phyloP scores from a whole-genome alignment of 148 eudicot species.

The Fallopia convolvulus region DNA sequence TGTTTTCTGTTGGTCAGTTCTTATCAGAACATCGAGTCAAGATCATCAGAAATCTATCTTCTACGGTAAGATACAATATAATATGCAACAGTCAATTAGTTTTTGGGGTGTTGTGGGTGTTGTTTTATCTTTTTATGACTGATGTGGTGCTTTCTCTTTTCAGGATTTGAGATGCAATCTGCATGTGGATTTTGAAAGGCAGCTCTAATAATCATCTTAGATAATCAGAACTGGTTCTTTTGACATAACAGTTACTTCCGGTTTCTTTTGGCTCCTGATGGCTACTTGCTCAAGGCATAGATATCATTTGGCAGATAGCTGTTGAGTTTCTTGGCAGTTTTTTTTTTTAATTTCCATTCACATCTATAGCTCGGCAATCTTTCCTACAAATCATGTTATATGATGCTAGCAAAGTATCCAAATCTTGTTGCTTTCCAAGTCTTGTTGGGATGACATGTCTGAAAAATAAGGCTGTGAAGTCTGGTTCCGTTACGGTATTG shows the following conservation, averaged over 20 bases:
- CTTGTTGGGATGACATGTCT: constrained; percentile 21
- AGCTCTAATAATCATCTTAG: constrained; percentile 33
- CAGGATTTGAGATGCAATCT: constrained; percentile 11
- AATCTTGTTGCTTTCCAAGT: constrained; percentile 22
- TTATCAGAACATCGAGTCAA: constrained; percentile 33
- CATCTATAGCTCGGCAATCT: constrained; percentile 13
- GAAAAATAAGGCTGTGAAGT: constrained; percentile 41
- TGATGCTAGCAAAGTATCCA: constrained; percentile 22
- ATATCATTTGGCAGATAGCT: constrained; percentile 25
- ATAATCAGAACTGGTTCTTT: constrained; percentile 25
- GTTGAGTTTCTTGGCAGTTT: constrained; percentile 21
- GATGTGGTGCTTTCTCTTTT: not conserved
- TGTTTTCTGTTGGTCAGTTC: constrained; percentile 12
- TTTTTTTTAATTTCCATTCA: not conserved
- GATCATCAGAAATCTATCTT: constrained; percentile 34
- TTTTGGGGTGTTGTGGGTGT: not conserved
- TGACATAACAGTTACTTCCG: constrained; percentile 24
- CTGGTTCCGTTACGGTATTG: constrained; percentile 17
- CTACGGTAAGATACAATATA: constrained; percentile 25
- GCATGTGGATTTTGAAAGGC: constrained; percentile 18
- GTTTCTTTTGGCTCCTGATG: constrained; percentile 25
- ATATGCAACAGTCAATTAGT: not conserved
- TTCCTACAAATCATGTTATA: constrained; percentile 41
- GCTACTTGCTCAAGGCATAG: constrained; percentile 31
- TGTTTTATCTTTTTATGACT: not conserved